phyloP scores from a whole-genome alignment of 306 rosid species.

The Cucurbita moschata region DNA sequence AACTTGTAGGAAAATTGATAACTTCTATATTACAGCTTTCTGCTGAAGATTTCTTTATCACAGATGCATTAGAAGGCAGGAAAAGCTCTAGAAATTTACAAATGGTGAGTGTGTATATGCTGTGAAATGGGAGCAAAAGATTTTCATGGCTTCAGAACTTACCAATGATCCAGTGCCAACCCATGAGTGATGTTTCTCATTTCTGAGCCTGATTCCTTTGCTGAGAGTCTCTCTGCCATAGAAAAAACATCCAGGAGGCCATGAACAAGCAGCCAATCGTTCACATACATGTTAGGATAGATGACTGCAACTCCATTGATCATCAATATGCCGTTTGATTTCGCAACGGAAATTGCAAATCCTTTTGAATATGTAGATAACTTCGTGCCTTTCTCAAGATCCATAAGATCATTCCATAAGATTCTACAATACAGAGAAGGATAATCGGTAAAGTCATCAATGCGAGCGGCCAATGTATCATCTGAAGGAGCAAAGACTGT shows the following conservation, averaged over 20 bases:
- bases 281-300: slow-evolving; percentile 30
- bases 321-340: slow-evolving; percentile 31
- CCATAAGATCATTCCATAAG: slow-evolving; percentile 43
- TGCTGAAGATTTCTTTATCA: neutral
- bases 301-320: slow-evolving; percentile 47
- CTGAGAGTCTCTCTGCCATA: neutral
- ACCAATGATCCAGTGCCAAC: neutral
- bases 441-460: slow-evolving; percentile 20
- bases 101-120: neutral
- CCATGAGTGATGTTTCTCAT: neutral
- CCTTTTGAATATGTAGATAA: slow-evolving; percentile 48
- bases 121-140: neutral
- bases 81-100: neutral
- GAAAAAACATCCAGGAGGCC: slow-evolving; percentile 41
- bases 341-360: slow-evolving; percentile 26
- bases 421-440: slow-evolving; percentile 49
- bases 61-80: neutral
- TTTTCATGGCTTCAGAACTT: neutral
- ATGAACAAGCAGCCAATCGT: slow-evolving; percentile 48
- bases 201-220: neutral
- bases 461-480: slow-evolving; percentile 16
- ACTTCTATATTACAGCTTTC: neutral
- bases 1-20: neutral
- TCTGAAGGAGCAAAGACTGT: slow-evolving; percentile 74
- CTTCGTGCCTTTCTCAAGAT: slow-evolving; percentile 22